Base-by-base conservation (phyloP, 352 stramenopile species). In the Globisporangium yorkense region DNA sequence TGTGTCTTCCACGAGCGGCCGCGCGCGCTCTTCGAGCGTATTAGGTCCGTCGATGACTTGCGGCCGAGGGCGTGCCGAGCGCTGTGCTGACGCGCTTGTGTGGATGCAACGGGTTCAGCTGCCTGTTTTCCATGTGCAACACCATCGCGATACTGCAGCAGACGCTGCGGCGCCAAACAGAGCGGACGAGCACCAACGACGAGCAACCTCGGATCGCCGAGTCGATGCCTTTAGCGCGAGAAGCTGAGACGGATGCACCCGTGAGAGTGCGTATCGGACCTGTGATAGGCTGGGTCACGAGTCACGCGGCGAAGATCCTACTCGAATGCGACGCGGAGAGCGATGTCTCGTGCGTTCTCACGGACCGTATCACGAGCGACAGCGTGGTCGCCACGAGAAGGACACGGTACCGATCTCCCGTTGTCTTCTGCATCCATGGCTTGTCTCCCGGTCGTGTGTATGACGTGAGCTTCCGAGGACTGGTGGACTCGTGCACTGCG, bases 1-100 rank as follows among this genome's bases (percentile, higher is more conserved):
- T 75, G 77, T 47, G 58, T 87, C 9, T 86, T 83, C 49, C 78
- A 92, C 51, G 74, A 78, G 29, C 71, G 77, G 31, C 80, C 82
- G 10, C 72, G 64, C 4, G 62, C 65, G 8, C 60, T 92, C n/a
- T 67, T 92, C 18, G 65, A 83, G 9, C 75, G 66, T 4, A 61
- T 89, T 18, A 71, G 70, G 76, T 84, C 49, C 56, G 45, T 57
- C 27, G 43, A 37, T 37, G 33, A 37, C 33, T 37, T 37, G 24
- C 9, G 9, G 33, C 5, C 33, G 33, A 0, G 27, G n/a, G 3
- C 21, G 24, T 33, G 21, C 18, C 44, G 15, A 1, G 8, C 8
- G 43, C 24, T 43, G 27, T 21, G 1, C 29, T 31, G 5, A 20
- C 16, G 33, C 12, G 37, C 12, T 44, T 16, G n/a, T 60, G 29